phyloP scores from a whole-genome alignment of 768 basidiomycete species.

The Chalciporus pseudorubinellus region DNA sequence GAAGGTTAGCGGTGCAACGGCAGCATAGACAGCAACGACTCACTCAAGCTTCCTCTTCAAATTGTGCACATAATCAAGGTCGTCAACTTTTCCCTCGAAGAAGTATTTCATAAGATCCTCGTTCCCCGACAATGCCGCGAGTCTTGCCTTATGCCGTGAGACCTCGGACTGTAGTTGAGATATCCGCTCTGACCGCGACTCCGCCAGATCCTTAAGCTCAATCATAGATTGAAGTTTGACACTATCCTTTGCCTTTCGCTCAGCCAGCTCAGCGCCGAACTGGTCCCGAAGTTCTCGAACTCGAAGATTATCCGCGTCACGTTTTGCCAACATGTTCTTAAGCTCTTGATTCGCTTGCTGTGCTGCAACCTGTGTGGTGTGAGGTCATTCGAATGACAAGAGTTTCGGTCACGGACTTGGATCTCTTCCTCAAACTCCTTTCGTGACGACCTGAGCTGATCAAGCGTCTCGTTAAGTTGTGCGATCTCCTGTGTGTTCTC shows the following conservation, averaged over 20 bases:
- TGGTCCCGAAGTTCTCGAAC: constrained; percentile 75
- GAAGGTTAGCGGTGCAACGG: not conserved
- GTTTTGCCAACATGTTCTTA: constrained; percentile 55
- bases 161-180: constrained; percentile 68
- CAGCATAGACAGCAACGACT: constrained; percentile 16
- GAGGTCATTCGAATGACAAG: constrained; percentile 9
- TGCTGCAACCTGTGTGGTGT: constrained; percentile 36
- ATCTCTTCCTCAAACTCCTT: constrained; percentile 46
- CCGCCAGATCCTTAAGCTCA: constrained; percentile 64
- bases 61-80: constrained; percentile 48
- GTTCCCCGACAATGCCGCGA: constrained; percentile 73
- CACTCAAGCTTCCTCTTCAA: constrained; percentile 58
- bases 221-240: constrained; percentile 56
- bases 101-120: constrained; percentile 75
- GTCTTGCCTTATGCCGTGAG: constrained; percentile 63
- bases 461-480: constrained; percentile 45
- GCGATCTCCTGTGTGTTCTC: constrained; percentile 40
- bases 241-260: constrained; percentile 63
- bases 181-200: constrained; percentile 74
- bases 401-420: constrained; percentile 37
- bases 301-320: constrained; percentile 64
- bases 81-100: constrained; percentile 51
- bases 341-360: constrained; percentile 61
- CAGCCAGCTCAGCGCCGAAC: constrained; percentile 57
- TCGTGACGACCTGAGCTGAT: constrained; percentile 37